Conservation (phyloP, 345 rosid species). For the Abelmoschus esculentus region DNA sequence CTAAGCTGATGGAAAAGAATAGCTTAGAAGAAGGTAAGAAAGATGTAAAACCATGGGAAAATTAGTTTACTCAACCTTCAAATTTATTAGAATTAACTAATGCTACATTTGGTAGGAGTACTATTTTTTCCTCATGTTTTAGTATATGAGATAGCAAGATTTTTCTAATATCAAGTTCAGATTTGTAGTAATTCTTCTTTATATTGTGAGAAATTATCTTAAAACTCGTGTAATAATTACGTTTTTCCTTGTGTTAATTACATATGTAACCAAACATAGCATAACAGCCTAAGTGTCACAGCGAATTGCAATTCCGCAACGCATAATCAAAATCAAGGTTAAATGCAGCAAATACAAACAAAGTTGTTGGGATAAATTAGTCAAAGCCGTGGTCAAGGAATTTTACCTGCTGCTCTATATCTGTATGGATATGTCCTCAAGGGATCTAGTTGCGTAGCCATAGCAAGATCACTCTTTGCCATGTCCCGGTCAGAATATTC, state of each 20-base stretch:
- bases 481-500: slow-evolving; percentile 92
- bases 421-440: slow-evolving; percentile 94
- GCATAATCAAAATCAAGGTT: background rate
- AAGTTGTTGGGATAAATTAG: background rate
- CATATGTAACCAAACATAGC: no score
- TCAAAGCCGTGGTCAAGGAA: background rate
- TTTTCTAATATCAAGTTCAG: no score
- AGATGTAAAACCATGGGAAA: no score
- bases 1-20: background rate
- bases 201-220: no score
- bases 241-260: no score
- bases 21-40: background rate
- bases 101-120: no score
- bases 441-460: slow-evolving; percentile 82
- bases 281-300: background rate
- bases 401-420: slow-evolving; percentile 90
- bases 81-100: no score
- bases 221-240: no score
- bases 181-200: no score
- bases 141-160: no score
- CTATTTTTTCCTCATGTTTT: no score
- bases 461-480: slow-evolving; percentile 78
- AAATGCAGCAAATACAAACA: background rate
- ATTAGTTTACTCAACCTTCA: no score
- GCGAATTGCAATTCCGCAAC: background rate